These are phyloP conservation scores for Colletotrichum ledebouriae DNA, from an alignment of 2,329 filamentous ascomycete species.

Conservation along the genomic window DNA sequence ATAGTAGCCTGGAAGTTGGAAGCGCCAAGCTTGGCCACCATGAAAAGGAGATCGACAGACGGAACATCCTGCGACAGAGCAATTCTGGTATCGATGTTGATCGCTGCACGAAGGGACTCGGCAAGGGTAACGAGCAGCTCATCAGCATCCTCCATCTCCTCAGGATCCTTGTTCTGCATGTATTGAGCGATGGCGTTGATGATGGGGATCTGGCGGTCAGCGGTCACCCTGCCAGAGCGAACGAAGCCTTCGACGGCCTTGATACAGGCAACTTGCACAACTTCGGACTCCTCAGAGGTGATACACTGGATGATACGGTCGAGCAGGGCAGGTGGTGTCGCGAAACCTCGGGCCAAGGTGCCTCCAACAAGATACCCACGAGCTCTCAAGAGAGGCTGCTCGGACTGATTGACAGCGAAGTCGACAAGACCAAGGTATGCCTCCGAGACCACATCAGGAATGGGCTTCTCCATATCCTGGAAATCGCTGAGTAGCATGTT, in stretches of 20 bases:
- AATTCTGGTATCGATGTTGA: constrained; percentile 82
- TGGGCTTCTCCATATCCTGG: constrained; percentile 78
- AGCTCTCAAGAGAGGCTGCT: constrained; percentile 84
- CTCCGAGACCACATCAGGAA: constrained; percentile 77
- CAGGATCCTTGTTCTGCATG: constrained; percentile 82
- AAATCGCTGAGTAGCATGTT: constrained; percentile 89
- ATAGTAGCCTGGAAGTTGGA: constrained; percentile 92
- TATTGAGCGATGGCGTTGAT: constrained; percentile 78
- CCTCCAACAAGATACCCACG: constrained; percentile 90
- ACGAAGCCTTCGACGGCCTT: constrained; percentile 82
- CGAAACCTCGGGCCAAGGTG: constrained; percentile 77
- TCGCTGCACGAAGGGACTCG: constrained; percentile 86
- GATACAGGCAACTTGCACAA: constrained; percentile 93
- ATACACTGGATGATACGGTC: constrained; percentile 83
- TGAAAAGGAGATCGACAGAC: constrained; percentile 87
- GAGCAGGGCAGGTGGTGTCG: constrained; percentile 74
- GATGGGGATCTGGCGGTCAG: constrained; percentile 71
- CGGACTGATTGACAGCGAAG: constrained; percentile 76
- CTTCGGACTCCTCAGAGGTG: constrained; percentile 80
- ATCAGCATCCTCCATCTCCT: constrained; percentile 88
- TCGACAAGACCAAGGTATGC: constrained; percentile 86
- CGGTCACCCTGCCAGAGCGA: constrained; percentile 63
- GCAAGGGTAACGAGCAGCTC: constrained; percentile 92
- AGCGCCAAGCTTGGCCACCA: constrained; percentile 88
- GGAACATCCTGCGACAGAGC: constrained; percentile 79